phyloP scores from a whole-genome alignment of 345 rosid genomes.

The Eucalyptus regnans region DNA sequence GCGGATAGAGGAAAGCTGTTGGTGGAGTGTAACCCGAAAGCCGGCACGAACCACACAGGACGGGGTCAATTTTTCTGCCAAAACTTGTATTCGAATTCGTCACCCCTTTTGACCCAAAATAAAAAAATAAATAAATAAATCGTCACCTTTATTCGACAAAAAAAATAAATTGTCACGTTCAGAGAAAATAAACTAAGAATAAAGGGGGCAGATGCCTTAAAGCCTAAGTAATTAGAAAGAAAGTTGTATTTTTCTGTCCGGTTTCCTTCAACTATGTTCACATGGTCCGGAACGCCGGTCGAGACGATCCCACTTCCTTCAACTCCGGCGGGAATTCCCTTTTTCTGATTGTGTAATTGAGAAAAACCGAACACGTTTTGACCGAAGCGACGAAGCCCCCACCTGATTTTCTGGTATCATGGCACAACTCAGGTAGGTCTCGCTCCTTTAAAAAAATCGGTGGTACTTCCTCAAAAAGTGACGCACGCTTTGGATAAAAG shows the following conservation, averaged over 20 bases:
- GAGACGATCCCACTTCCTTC: neutral
- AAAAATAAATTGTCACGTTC: neutral
- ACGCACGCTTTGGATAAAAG: neutral
- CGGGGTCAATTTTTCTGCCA: neutral
- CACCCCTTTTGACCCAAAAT: neutral
- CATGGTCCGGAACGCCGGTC: neutral
- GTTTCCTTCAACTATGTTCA: neutral
- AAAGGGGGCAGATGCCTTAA: neutral
- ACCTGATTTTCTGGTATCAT: neutral
- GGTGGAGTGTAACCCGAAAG: neutral
- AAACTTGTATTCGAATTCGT: neutral
- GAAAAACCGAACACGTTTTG: neutral
- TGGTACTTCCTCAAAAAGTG: neutral
- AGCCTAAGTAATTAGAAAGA: neutral
- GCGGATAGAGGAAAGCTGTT: no score
- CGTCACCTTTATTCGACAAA: neutral
- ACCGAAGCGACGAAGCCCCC: neutral
- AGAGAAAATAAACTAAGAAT: rapidly evolving
- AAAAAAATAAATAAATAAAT: neutral
- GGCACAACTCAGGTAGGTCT: neutral
- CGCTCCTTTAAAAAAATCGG: neutral
- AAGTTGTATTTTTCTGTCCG: neutral
- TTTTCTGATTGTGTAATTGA: neutral
- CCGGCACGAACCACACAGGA: neutral
- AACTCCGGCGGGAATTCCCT: neutral